Percentiles rank a stretch among this genome's conserved stretches.
Evolutionary conservation across 2,329 filamentous ascomycete genomes (phyloP).

Genomic region (Apiospora rasikravindrae): DNA sequence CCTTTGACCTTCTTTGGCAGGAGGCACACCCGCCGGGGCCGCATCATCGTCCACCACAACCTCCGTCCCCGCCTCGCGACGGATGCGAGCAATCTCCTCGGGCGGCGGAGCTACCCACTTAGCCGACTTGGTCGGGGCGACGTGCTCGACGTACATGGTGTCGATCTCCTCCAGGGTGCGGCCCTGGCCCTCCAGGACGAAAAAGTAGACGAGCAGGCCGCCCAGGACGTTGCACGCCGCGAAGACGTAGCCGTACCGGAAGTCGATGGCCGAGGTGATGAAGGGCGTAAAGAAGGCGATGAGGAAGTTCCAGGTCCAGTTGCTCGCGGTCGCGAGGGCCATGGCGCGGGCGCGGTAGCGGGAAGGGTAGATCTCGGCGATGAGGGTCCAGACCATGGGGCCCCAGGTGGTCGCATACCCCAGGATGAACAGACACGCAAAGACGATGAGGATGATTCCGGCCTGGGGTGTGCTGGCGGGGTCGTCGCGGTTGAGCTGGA

Average conservation of each 20-base stretch:
- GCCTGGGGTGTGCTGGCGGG: slow-evolving; percentile 46
- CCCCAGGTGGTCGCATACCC: slow-evolving; percentile 72
- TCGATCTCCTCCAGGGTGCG: slow-evolving; percentile 81
- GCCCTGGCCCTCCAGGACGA: slow-evolving; percentile 76
- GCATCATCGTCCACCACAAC: slow-evolving; percentile 16
- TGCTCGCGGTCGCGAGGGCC: slow-evolving; percentile 64
- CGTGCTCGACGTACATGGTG: slow-evolving; percentile 72
- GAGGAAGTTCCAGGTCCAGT: slow-evolving; percentile 78
- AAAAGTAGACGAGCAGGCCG: slow-evolving; percentile 74
- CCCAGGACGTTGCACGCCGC: slow-evolving; percentile 72
- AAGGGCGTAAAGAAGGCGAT: slow-evolving; percentile 81
- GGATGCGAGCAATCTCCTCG: slow-evolving; percentile 49
- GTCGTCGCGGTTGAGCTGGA: slow-evolving; percentile 45
- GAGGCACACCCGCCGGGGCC: background rate
- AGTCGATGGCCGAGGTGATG: slow-evolving; percentile 74
- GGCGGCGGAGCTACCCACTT: slow-evolving; percentile 55
- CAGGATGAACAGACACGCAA: slow-evolving; percentile 67
- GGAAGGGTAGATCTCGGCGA: slow-evolving; percentile 69
- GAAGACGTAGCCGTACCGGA: slow-evolving; percentile 77
- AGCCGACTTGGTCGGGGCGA: slow-evolving; percentile 66
- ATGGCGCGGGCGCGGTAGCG: slow-evolving; percentile 66
- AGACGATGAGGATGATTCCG: slow-evolving; percentile 66
- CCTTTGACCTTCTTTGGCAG: background rate
- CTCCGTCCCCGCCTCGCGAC: slow-evolving; percentile 48
- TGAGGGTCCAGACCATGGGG: slow-evolving; percentile 68